These are phyloP conservation scores for Phialophora chinensis DNA, from an alignment of 2,329 filamentous ascomycete genomes.

Conservation along the genomic window DNA sequence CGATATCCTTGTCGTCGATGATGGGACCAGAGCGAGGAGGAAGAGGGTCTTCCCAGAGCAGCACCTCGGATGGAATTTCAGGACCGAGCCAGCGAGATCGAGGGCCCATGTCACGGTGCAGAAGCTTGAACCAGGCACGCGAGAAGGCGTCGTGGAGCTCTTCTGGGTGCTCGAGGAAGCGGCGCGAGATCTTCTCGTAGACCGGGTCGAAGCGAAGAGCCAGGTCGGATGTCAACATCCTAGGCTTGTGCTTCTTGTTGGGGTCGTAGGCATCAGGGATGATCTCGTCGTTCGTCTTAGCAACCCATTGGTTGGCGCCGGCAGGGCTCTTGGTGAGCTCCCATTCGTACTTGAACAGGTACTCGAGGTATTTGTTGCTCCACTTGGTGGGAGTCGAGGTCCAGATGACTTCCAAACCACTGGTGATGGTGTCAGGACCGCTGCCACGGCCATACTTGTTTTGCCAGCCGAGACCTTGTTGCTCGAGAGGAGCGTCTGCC, in stretches of 20 bases:
- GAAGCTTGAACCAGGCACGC: conserved; percentile 81
- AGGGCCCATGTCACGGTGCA: conserved; percentile 80
- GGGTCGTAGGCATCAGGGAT: conserved; percentile 75
- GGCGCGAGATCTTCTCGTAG: conserved; percentile 77
- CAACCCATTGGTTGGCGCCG: conserved; percentile 77
- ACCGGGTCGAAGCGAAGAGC: conserved; percentile 72
- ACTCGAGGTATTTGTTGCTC: conserved; percentile 76
- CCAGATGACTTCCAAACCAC: conserved; percentile 80
- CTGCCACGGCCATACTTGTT: conserved; percentile 70
- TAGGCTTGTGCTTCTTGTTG: conserved; percentile 74
- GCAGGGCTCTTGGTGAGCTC: conserved; percentile 76
- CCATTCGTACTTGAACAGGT: conserved; percentile 80
- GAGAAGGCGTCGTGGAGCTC: conserved; percentile 72
- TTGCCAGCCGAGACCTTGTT: conserved; percentile 75
- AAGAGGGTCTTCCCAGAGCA: conserved; percentile 78
- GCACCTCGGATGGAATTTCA: conserved; percentile 71
- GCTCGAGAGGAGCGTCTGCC: conserved; percentile 66
- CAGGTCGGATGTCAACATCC: conserved; percentile 78
- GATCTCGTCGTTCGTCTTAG: conserved; percentile 69
- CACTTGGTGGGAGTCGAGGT: conserved; percentile 76
- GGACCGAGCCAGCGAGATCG: conserved; percentile 73
- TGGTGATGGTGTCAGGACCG: conserved; percentile 75
- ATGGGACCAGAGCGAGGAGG: conserved; percentile 64
- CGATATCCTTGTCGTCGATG: conserved; percentile 67
- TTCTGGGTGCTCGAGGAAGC: conserved; percentile 71